phyloP scores from a whole-genome alignment of 2,329 filamentous ascomycete species.

The Stagonosporopsis vannaccii region DNA sequence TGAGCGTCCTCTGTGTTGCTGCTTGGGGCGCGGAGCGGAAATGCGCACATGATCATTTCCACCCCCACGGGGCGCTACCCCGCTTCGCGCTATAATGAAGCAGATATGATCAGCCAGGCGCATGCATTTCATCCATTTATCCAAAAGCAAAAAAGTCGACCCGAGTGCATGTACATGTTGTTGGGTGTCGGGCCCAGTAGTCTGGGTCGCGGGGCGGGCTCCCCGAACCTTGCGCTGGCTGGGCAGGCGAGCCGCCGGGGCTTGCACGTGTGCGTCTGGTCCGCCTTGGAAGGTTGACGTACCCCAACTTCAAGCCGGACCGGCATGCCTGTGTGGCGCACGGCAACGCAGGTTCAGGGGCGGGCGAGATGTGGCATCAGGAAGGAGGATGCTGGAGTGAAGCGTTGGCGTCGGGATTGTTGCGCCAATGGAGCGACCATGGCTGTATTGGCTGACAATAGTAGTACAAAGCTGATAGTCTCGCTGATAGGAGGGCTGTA shows the following conservation, averaged over 20 bases:
- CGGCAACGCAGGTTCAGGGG: conserved; percentile 6
- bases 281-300: not conserved
- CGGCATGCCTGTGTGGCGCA: conserved; percentile 14
- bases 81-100: conserved; percentile 14
- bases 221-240: conserved; percentile 29
- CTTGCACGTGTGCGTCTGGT: conserved; percentile 29
- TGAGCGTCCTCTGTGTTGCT: conserved; percentile 4
- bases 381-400: conserved; percentile 11
- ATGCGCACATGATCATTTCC: conserved; percentile 5
- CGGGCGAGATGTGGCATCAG: not conserved
- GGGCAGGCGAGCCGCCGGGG: conserved; percentile 18
- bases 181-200: conserved; percentile 27
- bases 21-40: conserved; percentile 16
- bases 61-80: conserved; percentile 16
- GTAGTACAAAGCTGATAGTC: too few species aligned
- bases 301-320: conserved; percentile 13
- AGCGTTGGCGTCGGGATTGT: conserved; percentile 9
- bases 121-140: conserved; percentile 18
- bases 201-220: conserved; percentile 32
- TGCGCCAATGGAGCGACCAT: conserved; percentile 16
- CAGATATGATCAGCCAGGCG: conserved; percentile 15
- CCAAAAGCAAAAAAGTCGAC: conserved; percentile 19
- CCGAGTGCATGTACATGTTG: conserved; percentile 8
- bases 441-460: conserved; percentile 11
- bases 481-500: too few species aligned